Conservation (phyloP, 2,329 filamentous ascomycete genomes). For the Hirsutella thompsonii region DNA sequence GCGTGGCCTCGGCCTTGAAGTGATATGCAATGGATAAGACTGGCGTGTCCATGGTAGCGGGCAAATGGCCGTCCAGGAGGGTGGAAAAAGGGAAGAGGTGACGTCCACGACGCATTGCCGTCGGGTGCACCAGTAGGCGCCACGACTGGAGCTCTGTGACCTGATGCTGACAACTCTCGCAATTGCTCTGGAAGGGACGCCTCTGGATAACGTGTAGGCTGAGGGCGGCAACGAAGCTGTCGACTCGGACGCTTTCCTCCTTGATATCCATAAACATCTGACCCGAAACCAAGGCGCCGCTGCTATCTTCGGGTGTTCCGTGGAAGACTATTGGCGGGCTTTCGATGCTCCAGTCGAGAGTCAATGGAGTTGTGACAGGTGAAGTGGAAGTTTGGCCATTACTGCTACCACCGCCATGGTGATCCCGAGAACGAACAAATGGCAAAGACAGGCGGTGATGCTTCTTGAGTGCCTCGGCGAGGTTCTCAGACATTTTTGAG, state of each 20-base stretch:
- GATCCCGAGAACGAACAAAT: constrained; percentile 16
- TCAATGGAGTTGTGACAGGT: constrained; percentile 12
- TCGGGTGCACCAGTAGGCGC: constrained; percentile 55
- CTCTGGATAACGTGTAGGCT: constrained; percentile 62
- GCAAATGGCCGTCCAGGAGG: constrained; percentile 73
- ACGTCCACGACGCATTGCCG: constrained; percentile 33
- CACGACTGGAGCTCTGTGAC: constrained; percentile 65
- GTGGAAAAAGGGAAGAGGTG: constrained; percentile 86
- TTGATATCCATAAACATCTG: constrained; percentile 63
- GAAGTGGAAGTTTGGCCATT: too few relatives aligned
- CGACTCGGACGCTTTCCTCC: constrained; percentile 53
- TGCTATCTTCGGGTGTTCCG: constrained; percentile 59
- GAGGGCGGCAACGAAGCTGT: constrained; percentile 61
- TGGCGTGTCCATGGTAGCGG: constrained; percentile 64
- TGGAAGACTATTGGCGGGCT: constrained; percentile 80
- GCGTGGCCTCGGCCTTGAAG: constrained; percentile 54
- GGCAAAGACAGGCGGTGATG: constrained; percentile 27
- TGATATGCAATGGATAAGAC: constrained; percentile 67
- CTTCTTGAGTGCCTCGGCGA: constrained; percentile 24
- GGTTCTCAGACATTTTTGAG: constrained; percentile 24
- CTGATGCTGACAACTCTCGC: constrained; percentile 60
- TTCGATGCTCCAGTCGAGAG: constrained; percentile 54
- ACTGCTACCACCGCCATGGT: constrained; percentile 1
- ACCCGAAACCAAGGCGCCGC: constrained; percentile 75
- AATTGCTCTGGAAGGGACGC: constrained; percentile 69